A percentile compares a stretch with the other conserved stretches of the same genome.
These are phyloP conservation scores for Stentor coeruleus DNA, from an alignment of 73 alveolate species.

Conservation along the genomic window DNA sequence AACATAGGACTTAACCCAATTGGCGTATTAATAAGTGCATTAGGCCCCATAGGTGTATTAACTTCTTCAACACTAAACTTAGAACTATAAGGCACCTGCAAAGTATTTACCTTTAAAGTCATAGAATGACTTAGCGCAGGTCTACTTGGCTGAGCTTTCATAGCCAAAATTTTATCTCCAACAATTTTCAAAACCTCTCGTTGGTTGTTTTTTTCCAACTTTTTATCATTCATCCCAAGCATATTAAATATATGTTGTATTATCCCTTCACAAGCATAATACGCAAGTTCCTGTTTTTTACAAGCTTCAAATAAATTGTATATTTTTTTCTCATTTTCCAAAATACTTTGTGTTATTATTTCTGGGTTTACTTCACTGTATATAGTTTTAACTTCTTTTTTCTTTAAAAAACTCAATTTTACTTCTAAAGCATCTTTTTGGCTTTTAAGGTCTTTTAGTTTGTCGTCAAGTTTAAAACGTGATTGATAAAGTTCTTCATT, in stretches of 20 bases:
- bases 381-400: background rate
- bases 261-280: slow-evolving; percentile 11
- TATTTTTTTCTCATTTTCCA: slow-evolving; percentile 15
- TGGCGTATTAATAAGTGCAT: background rate
- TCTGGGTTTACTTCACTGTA: background rate
- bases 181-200: background rate
- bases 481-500: slow-evolving; percentile 33
- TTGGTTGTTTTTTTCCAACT: background rate
- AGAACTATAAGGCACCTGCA: background rate
- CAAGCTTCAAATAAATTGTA: background rate
- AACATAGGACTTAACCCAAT: too few relatives aligned
- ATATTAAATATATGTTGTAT: background rate
- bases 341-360: background rate
- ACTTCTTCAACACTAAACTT: background rate
- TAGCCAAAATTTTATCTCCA: background rate
- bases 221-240: background rate
- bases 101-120: background rate
- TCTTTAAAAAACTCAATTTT: slow-evolving; percentile 19
- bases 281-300: slow-evolving; percentile 3
- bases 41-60: background rate
- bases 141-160: background rate
- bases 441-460: slow-evolving; percentile 31
- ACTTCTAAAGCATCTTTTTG: slow-evolving; percentile 38
- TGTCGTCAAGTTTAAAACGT: slow-evolving; percentile 31
- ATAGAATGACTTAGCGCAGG: background rate